Percentiles rank a stretch among this genome's conserved stretches.
phyloP scores from a whole-genome alignment of 169 alveolate genomes.

The Plasmodium coatneyi region DNA sequence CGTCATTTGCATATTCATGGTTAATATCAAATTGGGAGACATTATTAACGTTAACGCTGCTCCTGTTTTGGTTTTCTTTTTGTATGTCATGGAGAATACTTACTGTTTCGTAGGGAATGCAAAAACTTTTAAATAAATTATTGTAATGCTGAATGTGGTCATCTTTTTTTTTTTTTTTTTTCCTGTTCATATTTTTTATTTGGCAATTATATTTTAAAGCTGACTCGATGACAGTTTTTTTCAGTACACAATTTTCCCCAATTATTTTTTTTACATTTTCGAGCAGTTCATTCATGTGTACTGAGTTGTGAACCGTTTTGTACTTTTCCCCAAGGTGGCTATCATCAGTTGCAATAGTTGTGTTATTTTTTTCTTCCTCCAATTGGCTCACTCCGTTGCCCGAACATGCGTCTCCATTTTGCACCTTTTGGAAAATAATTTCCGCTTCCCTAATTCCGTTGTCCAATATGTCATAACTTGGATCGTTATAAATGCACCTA shows the following conservation, averaged over 20 bases:
- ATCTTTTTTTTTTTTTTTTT: constrained; percentile 33
- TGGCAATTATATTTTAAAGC: neutral
- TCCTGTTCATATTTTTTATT: constrained; percentile 7
- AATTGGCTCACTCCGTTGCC: neutral
- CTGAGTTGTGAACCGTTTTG: neutral
- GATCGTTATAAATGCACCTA: neutral
- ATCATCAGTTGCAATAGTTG: neutral
- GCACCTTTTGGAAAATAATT: neutral
- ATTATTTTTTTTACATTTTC: constrained; percentile 1
- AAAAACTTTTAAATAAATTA: constrained; percentile 48
- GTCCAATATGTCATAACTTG: neutral
- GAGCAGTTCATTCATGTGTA: neutral
- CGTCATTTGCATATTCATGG: constrained; percentile 28
- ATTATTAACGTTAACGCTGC: neutral
- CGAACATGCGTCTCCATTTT: neutral
- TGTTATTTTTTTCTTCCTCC: neutral
- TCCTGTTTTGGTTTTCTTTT: neutral
- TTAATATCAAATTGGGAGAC: neutral
- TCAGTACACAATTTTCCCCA: constrained; percentile 19
- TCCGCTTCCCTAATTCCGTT: neutral
- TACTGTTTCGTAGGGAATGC: constrained; percentile 57
- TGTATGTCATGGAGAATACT: constrained; percentile 8
- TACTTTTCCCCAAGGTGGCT: neutral
- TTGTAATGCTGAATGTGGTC: constrained; percentile 12
- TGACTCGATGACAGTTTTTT: constrained; percentile 29